These are phyloP conservation scores for Phytopythium mirpurense DNA, from an alignment of 352 stramenopile genomes.

Conservation along the genomic window DNA sequence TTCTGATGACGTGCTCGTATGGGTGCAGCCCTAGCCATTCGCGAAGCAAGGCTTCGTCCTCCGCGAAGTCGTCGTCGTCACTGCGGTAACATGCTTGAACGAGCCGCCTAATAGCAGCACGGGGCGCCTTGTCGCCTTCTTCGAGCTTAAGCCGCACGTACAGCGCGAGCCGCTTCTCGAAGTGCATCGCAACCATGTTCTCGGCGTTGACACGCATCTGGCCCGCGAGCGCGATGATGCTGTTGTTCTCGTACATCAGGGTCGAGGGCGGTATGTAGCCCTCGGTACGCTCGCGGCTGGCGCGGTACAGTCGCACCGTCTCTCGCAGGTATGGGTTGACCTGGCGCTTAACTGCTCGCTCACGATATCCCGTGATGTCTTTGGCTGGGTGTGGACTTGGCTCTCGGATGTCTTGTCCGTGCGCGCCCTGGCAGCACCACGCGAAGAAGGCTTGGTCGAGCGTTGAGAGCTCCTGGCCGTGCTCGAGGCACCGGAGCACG, in stretches of 20 bases:
- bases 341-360: background rate
- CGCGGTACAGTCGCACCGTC: conserved; percentile 6
- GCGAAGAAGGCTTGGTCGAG: conserved; percentile 10
- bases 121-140: background rate
- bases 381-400: background rate
- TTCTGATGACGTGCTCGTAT: conserved; percentile 7
- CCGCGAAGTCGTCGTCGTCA: background rate
- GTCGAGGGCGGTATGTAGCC: background rate
- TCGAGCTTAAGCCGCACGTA: conserved; percentile 5
- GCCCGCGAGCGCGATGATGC: background rate
- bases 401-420: background rate
- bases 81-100: conserved; percentile 5
- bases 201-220: conserved; percentile 8
- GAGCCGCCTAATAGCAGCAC: background rate
- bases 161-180: conserved; percentile 6
- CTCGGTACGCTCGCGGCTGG: background rate
- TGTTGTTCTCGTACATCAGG: background rate
- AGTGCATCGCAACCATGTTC: conserved; percentile 7
- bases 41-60: conserved; percentile 2
- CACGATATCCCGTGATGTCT: background rate
- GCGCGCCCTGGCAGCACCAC: conserved; percentile 6
- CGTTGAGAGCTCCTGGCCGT: conserved; percentile 3
- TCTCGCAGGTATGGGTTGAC: conserved; percentile 3
- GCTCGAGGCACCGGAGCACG: conserved; percentile 10
- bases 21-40: conserved; percentile 1